Evolutionary conservation across 2,329 filamentous ascomycete species (phyloP).

Genomic region (Trichoderma afroharzianum): DNA sequence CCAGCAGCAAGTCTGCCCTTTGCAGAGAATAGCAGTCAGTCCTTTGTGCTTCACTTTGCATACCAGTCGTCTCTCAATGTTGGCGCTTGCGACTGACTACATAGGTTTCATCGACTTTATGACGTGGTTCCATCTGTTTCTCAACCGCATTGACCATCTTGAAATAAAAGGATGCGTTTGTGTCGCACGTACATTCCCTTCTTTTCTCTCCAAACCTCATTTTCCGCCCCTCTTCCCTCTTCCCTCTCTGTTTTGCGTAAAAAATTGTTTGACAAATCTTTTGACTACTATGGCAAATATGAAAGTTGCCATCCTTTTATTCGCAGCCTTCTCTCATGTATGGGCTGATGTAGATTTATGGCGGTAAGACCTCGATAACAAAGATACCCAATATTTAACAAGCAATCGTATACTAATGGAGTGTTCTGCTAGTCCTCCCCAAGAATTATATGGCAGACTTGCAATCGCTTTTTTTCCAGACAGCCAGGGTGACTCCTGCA

Average conservation of each 20-base stretch:
- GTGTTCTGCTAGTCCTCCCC: background rate
- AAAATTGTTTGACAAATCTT: background rate
- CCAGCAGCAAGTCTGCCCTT: background rate
- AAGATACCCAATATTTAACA: background rate
- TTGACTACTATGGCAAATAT: background rate
- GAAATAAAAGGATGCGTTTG: background rate
- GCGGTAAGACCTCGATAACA: background rate
- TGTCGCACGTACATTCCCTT: background rate
- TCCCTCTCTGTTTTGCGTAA: background rate
- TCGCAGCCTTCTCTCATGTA: background rate
- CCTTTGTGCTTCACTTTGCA: background rate
- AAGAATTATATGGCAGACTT: background rate
- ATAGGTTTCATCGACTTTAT: background rate
- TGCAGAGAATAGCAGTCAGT: background rate
- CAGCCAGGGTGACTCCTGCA: constrained; percentile 15
- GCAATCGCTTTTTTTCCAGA: background rate
- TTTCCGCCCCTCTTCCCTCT: background rate
- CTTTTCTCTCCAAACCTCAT: background rate
- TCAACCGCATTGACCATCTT: background rate
- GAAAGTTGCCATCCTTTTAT: background rate
- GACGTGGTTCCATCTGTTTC: background rate
- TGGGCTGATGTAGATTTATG: background rate
- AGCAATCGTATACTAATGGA: background rate
- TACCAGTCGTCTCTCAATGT: background rate
- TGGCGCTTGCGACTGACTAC: background rate